Percentiles rank a stretch among this genome's conserved stretches.
Conservation (phyloP, 2,329 filamentous ascomycete species). For the Trichoderma citrinoviride region DNA sequence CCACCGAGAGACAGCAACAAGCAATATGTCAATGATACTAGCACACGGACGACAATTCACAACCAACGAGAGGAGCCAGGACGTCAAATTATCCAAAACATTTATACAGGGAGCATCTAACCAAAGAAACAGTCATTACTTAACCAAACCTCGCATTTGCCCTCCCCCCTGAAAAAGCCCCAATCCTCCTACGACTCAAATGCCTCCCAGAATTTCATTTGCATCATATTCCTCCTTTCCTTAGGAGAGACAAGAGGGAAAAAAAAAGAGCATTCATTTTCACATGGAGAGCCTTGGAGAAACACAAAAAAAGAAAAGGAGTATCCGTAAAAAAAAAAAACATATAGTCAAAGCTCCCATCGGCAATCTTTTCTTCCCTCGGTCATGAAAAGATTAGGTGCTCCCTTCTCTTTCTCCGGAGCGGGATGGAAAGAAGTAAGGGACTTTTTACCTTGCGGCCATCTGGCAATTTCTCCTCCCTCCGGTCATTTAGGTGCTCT, state of each 20-base stretch:
- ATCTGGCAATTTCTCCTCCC: slow-evolving; percentile 2
- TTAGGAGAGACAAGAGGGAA: background rate
- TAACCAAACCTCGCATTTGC: slow-evolving; percentile 20
- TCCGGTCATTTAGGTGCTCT: background rate
- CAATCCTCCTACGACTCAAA: background rate
- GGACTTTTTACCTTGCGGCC: slow-evolving; percentile 4
- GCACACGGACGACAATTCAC: background rate
- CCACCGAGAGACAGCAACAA: background rate
- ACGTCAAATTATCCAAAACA: slow-evolving; percentile 13
- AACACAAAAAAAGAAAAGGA: background rate
- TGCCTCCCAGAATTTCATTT: background rate
- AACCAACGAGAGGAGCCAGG: background rate
- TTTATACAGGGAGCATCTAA: slow-evolving; percentile 24
- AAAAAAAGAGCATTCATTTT: slow-evolving; percentile 2
- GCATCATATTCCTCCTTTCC: background rate
- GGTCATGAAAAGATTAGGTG: background rate
- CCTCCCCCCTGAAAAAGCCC: slow-evolving; percentile 13
- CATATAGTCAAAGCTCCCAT: background rate
- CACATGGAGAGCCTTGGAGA: slow-evolving; percentile 3
- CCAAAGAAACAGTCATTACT: slow-evolving; percentile 21
- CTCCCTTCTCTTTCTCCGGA: slow-evolving; percentile 1
- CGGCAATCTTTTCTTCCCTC: background rate
- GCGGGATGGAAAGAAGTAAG: background rate
- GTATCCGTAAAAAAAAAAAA: slow-evolving; percentile 6
- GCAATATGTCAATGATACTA: background rate